Evolutionary conservation across 495 filamentous ascomycete species (phyloP).

Genomic region (Xylaria intraflava): DNA sequence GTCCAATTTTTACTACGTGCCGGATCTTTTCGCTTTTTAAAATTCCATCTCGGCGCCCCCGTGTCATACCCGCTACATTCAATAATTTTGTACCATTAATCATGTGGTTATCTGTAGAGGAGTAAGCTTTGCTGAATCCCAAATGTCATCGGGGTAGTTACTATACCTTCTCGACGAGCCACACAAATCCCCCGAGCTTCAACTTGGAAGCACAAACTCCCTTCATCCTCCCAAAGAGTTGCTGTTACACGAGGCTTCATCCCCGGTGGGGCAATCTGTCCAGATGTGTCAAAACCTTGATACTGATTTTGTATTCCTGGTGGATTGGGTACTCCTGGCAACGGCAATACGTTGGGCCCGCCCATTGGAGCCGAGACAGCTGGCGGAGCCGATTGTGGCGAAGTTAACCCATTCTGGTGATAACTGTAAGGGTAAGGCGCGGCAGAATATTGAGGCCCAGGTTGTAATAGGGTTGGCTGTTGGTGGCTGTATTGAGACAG

Average conservation of each 20-base stretch:
- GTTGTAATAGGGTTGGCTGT: constrained; percentile 76
- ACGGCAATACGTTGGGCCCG: constrained; percentile 55
- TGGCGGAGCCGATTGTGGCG: constrained; percentile 62
- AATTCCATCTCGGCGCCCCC: constrained; percentile 91
- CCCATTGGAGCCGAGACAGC: constrained; percentile 63
- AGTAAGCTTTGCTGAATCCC: neutral
- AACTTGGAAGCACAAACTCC: constrained; percentile 95
- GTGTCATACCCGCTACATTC: constrained; percentile 97
- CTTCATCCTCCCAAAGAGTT: constrained; percentile 97
- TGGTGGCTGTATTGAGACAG: constrained; percentile 68
- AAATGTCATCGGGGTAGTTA: neutral
- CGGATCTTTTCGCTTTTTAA: constrained; percentile 95
- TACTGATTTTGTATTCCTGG: constrained; percentile 45
- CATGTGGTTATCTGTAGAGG: constrained; percentile 86
- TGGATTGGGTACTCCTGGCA: constrained; percentile 54
- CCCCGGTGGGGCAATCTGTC: constrained; percentile 90
- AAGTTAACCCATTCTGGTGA: constrained; percentile 69
- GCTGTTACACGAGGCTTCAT: constrained; percentile 98
- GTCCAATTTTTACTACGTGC: constrained; percentile 97
- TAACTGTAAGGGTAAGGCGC: constrained; percentile 63
- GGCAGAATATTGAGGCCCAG: constrained; percentile 65
- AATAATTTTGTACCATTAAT: constrained; percentile 97
- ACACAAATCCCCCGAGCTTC: constrained; percentile 96
- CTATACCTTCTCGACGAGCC: constrained; percentile 82
- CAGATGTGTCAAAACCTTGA: constrained; percentile 75